A percentile compares a stretch with the other conserved stretches of the same genome.
phyloP scores from a whole-genome alignment of 257 asterid genomes.

The Ajuga chamaepitys region DNA sequence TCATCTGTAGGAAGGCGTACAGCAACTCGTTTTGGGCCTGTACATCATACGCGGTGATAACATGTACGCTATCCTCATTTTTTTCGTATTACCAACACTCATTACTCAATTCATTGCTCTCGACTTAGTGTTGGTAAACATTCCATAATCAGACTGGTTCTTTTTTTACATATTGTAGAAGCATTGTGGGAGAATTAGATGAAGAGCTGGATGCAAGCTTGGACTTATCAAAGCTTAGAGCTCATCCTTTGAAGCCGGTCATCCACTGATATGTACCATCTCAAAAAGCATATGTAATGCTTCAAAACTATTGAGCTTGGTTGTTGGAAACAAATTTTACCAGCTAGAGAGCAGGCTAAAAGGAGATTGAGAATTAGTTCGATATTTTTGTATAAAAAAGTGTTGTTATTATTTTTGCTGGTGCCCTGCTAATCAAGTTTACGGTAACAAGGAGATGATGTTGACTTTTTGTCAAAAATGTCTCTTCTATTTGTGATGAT shows the following conservation, averaged over 20 bases:
- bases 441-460: neutral
- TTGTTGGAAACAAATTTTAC: slow-evolving; percentile 1
- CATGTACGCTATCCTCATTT: slow-evolving; percentile 45
- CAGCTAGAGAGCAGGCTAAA: neutral
- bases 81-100: neutral
- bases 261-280: slow-evolving; percentile 46
- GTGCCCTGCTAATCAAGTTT: neutral
- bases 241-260: slow-evolving; percentile 94
- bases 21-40: slow-evolving; percentile 95
- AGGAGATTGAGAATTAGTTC: neutral
- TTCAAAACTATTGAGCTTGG: slow-evolving; percentile 17
- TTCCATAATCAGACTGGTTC: neutral
- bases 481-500: neutral
- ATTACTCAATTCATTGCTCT: neutral
- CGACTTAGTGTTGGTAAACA: neutral
- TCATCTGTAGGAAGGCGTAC: slow-evolving; percentile 83
- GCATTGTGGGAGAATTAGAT: slow-evolving; percentile 89
- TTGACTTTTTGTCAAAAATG: neutral
- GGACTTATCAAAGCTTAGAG: slow-evolving; percentile 85
- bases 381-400: slow-evolving; percentile 16
- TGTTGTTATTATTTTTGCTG: slow-evolving; percentile 7
- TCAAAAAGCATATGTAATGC: slow-evolving; percentile 12
- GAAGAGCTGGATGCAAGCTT: slow-evolving; percentile 87
- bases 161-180: slow-evolving; percentile 38
- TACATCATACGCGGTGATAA: slow-evolving; percentile 96